Base-by-base conservation (phyloP, 352 stramenopile species). In the Pythium grandisporangium region DNA sequence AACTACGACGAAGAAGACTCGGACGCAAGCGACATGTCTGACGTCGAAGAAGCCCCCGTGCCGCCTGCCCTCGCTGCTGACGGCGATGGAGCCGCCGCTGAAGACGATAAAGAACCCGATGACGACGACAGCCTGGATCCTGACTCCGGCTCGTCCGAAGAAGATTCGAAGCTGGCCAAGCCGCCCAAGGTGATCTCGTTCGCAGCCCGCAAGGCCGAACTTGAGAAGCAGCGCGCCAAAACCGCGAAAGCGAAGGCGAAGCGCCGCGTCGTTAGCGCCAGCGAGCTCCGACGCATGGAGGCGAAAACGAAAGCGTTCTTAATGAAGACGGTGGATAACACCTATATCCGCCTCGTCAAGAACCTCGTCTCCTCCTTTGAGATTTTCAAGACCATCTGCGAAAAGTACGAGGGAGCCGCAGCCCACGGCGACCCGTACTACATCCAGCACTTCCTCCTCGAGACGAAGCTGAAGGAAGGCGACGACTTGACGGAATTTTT, bases 91-190 rank as follows among this genome's bases (percentile, higher is more conserved):
- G 27, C 8, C 8, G 8, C 27, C 8, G 27, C 8, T 32, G 8
- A 8, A 8, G 27, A 32, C 27, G 27, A 8, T 13, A 13, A 13
- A 32, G 27, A 32, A 8, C 13, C 8, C 27, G 27, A 13, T 32
- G 8, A 8, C 8, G 27, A 32, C 13, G 27, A 32, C 8, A 13
- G 13, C 8, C 27, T 32, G 8, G 27, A 32, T 13, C 27, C 27
- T 8, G 8, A 13, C 8, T 32, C 27, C 27, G 8, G 8, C 27
- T 32, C 27, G n/a, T n/a, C n/a, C n/a, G n/a, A n/a, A n/a, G n/a
- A n/a, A n/a, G n/a, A n/a, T n/a, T n/a, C n/a, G 58, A 89, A 86
- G 20, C 75, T 88, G 45, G 30, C 45, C 29, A 22, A 6, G 27
- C 27, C 27, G 13, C 27, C 27, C 8, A 13, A 8, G 8, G 27